phyloP scores from a whole-genome alignment of 371 early-diverging fungal genomes.

The Lichtheimia corymbifera region DNA sequence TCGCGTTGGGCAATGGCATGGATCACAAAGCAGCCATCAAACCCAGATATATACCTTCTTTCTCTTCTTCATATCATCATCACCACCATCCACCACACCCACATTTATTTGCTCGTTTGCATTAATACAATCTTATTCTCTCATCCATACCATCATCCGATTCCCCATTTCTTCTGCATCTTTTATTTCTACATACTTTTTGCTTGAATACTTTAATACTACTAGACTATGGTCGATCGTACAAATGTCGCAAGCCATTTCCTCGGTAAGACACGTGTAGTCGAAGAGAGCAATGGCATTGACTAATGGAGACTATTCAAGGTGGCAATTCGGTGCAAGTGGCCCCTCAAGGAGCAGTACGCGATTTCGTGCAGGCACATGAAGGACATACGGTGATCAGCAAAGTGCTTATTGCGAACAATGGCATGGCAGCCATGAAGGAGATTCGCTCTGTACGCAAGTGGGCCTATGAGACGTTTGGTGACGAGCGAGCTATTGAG shows the following conservation, averaged over 20 bases:
- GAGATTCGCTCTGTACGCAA: constrained; percentile 97
- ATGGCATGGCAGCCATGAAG: constrained; percentile 99
- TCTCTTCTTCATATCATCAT: background rate
- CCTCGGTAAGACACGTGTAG: constrained; percentile 5
- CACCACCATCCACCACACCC: background rate
- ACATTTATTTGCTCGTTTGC: background rate
- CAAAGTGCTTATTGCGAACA: constrained; percentile 96
- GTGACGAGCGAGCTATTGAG: constrained; percentile 92
- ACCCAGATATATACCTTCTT: background rate
- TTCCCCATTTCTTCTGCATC: background rate
- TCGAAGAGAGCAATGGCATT: background rate
- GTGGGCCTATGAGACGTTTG: constrained; percentile 98
- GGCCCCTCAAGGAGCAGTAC: constrained; percentile 60
- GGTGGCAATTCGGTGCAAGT: constrained; percentile 63
- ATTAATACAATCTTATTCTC: background rate
- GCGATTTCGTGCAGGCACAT: constrained; percentile 76
- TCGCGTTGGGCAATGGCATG: too few species aligned
- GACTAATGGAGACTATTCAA: constrained; percentile 15
- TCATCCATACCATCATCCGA: background rate
- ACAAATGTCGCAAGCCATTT: constrained; percentile 19
- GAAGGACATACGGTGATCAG: constrained; percentile 89
- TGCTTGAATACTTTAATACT: background rate
- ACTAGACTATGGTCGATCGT: constrained; percentile 17
- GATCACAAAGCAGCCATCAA: too few species aligned
- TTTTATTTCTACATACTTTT: background rate